Evolutionary conservation across 345 rosid species (phyloP).

Genomic region (Euclidium syriacum): DNA sequence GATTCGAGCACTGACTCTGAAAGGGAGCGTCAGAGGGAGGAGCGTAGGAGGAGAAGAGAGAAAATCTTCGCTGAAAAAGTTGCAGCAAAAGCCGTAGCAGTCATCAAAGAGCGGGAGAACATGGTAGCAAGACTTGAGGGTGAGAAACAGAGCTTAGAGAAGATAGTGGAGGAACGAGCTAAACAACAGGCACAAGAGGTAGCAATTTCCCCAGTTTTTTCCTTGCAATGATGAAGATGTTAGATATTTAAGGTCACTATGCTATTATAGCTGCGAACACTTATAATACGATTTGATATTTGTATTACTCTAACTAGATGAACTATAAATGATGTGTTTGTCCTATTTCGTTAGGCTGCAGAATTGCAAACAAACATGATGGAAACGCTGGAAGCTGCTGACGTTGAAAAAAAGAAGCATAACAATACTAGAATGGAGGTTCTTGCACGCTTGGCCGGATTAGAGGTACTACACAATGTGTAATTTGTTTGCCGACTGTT

Average conservation of each 20-base stretch:
- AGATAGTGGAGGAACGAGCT: conserved; percentile 85
- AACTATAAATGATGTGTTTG: conserved; percentile 10
- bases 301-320: conserved; percentile 1
- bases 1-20: conserved; percentile 77
- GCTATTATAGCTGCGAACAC: conserved; percentile 12
- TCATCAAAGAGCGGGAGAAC: conserved; percentile 79
- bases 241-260: background rate
- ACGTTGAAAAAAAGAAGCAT: conserved; percentile 88
- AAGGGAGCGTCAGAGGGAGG: conserved; percentile 75
- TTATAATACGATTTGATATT: background rate
- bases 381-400: conserved; percentile 93
- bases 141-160: conserved; percentile 92
- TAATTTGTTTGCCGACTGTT: conserved; percentile 4
- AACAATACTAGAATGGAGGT: conserved; percentile 96
- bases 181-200: conserved; percentile 97
- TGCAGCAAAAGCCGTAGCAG: conserved; percentile 70
- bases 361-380: conserved; percentile 87
- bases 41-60: conserved; percentile 62
- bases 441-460: conserved; percentile 64
- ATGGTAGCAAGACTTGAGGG: conserved; percentile 88
- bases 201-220: background rate
- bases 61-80: conserved; percentile 69
- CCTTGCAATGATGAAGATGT: background rate
- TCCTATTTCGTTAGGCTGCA: conserved; percentile 56
- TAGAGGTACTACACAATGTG: conserved; percentile 54